phyloP scores from a whole-genome alignment of 129 eudicot species.

The Flaveria trinervia region DNA sequence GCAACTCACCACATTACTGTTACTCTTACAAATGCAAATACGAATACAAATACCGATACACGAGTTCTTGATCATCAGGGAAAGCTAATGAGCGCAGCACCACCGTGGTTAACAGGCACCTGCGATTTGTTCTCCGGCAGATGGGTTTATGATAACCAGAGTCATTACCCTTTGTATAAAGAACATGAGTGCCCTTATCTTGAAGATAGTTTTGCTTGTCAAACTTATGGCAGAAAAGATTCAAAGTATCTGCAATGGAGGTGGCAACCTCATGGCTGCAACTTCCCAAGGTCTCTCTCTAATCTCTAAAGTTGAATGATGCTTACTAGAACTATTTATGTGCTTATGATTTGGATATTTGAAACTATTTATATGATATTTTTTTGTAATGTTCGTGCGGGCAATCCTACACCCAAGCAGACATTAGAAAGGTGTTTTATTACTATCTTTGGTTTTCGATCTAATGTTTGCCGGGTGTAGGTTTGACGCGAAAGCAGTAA shows the following conservation, averaged over 20 bases:
- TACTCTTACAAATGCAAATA: not conserved
- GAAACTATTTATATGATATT: no score
- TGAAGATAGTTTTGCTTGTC: conserved; percentile 52
- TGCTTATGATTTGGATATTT: no score
- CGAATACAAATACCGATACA: conserved; percentile 17
- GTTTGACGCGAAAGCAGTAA: conserved; percentile 52
- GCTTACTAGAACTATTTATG: no score
- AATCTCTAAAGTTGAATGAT: not conserved
- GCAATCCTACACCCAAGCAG: no score
- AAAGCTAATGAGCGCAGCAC: not conserved
- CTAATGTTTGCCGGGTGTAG: conserved; percentile 27
- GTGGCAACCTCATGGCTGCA: conserved; percentile 65
- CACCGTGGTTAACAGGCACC: not conserved
- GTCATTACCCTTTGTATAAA: conserved; percentile 50
- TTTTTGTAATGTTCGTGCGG: no score
- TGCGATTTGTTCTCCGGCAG: conserved; percentile 63
- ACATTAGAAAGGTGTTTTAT: not conserved
- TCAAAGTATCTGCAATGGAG: conserved; percentile 56
- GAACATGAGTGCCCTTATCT: conserved; percentile 57
- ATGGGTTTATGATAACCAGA: conserved; percentile 59
- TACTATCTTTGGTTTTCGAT: not conserved
- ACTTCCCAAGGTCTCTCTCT: conserved; percentile 52
- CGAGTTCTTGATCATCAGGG: no score
- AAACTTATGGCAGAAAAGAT: conserved; percentile 54
- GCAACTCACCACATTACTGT: not conserved